A percentile compares a stretch with the other conserved stretches of the same genome.
Evolutionary conservation across 2,329 filamentous ascomycete genomes (phyloP).

Genomic region (Zalaria obscura): DNA sequence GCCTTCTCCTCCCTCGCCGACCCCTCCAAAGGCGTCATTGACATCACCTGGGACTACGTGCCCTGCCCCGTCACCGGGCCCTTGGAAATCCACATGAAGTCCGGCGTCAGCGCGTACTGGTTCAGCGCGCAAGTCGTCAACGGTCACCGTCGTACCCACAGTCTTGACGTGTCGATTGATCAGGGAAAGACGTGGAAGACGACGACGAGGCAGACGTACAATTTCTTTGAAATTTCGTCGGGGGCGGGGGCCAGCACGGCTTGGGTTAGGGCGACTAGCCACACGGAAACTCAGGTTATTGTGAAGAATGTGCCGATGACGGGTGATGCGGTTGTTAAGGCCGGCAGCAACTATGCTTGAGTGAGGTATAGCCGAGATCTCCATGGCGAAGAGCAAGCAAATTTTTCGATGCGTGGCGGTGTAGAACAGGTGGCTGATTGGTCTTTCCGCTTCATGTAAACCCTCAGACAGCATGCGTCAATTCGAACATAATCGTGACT

Average conservation of each 20-base stretch:
- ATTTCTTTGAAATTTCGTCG: constrained; percentile 10
- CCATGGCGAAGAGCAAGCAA: too few species aligned
- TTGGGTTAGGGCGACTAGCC: constrained; percentile 9
- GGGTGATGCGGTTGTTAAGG: constrained; percentile 7
- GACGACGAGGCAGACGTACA: constrained; percentile 9
- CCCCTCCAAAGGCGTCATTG: constrained; percentile 32
- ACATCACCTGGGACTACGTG: constrained; percentile 22
- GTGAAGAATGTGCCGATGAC: constrained; percentile 9
- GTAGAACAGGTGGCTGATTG: too few species aligned
- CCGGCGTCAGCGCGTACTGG: constrained; percentile 11
- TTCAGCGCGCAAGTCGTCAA: constrained; percentile 12
- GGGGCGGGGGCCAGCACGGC: constrained; percentile 5
- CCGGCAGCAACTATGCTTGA: constrained; percentile 9
- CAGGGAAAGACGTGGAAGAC: constrained; percentile 10
- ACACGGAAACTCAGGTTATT: constrained; percentile 4
- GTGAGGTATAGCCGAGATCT: too few species aligned
- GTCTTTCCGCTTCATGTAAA: too few species aligned
- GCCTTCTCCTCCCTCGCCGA: constrained; percentile 35
- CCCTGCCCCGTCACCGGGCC: constrained; percentile 11
- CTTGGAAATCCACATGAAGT: constrained; percentile 10
- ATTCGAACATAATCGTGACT: too few species aligned
- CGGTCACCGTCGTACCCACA: constrained; percentile 9
- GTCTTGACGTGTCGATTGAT: constrained; percentile 10
- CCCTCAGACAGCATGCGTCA: too few species aligned
- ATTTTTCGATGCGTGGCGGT: too few species aligned